Percentiles rank a stretch among this genome's conserved stretches.
phyloP scores from a whole-genome alignment of 768 basidiomycete species.

The Amanita muscaria region DNA sequence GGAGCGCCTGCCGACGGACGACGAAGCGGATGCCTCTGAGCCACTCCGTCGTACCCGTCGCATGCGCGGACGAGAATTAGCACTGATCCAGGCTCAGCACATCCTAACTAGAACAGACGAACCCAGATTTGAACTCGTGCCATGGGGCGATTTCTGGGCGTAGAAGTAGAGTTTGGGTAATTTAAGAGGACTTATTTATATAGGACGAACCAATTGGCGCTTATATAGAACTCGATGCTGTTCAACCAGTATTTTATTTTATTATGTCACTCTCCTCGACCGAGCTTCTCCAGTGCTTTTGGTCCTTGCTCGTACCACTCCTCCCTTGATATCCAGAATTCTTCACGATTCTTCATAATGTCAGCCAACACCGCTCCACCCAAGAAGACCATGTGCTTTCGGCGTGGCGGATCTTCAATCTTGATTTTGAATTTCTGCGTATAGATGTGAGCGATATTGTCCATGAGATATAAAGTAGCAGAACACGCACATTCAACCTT shows the following conservation, averaged over 20 bases:
- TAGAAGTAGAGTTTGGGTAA: neutral
- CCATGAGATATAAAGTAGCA: neutral
- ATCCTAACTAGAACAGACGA: slow-evolving; percentile 36
- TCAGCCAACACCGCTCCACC: slow-evolving; percentile 98
- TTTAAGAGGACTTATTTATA: too few species aligned
- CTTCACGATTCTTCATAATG: slow-evolving; percentile 92
- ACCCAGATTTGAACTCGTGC: neutral
- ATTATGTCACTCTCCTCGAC: slow-evolving; percentile 49
- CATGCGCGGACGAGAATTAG: slow-evolving; percentile 81
- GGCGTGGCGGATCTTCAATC: slow-evolving; percentile 95
- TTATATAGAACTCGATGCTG: too few species aligned
- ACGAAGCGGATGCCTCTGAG: slow-evolving; percentile 61
- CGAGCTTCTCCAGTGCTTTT: slow-evolving; percentile 78
- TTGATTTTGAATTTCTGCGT: slow-evolving; percentile 96
- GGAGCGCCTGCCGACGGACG: slow-evolving; percentile 59
- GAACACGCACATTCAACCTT: slow-evolving; percentile 68
- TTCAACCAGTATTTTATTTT: too few species aligned
- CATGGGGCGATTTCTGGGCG: slow-evolving; percentile 6
- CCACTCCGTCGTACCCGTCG: slow-evolving; percentile 58
- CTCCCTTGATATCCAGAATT: slow-evolving; percentile 92
- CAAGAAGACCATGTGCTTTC: slow-evolving; percentile 99
- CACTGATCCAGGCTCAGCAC: slow-evolving; percentile 71
- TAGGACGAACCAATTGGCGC: too few species aligned
- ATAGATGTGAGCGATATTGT: neutral
- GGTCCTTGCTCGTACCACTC: slow-evolving; percentile 94